These are phyloP conservation scores for Periglandula ipomoeae DNA, from an alignment of 2,329 filamentous ascomycete genomes.

Conservation along the genomic window DNA sequence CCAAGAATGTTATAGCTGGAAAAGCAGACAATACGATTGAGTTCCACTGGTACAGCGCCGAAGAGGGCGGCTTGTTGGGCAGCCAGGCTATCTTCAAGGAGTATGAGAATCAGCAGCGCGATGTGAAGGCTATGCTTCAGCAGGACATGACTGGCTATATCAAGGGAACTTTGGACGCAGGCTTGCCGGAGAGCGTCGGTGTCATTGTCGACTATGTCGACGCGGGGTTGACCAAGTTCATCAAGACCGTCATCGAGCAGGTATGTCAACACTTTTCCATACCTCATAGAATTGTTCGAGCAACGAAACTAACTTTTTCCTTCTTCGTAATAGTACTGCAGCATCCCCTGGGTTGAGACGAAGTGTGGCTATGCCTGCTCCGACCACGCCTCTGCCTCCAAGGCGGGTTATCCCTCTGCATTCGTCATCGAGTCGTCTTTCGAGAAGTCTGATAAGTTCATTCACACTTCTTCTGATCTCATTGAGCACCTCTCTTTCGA, in stretches of 20 bases:
- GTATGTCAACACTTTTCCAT: conserved; percentile 12
- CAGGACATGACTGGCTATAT: conserved; percentile 96
- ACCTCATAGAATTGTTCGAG: background rate
- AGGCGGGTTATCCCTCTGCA: conserved; percentile 64
- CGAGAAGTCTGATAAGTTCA: conserved; percentile 55
- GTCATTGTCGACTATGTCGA: conserved; percentile 93
- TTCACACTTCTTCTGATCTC: conserved; percentile 61
- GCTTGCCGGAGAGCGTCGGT: conserved; percentile 75
- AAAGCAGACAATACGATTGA: conserved; percentile 79
- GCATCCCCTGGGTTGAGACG: conserved; percentile 77
- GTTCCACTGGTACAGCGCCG: conserved; percentile 93
- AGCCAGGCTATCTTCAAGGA: conserved; percentile 81
- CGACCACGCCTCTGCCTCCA: conserved; percentile 64
- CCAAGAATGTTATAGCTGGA: conserved; percentile 60
- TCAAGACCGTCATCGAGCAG: conserved; percentile 74
- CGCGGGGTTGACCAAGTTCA: conserved; percentile 71
- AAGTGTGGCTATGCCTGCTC: conserved; percentile 83
- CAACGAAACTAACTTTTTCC: conserved; percentile 2
- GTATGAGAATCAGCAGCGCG: conserved; percentile 63
- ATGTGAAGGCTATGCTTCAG: conserved; percentile 94
- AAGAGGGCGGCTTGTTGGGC: conserved; percentile 79
- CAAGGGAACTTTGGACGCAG: conserved; percentile 72
- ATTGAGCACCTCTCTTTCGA: conserved; percentile 70
- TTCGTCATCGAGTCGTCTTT: conserved; percentile 71
- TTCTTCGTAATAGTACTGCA: conserved; percentile 59